Evolutionary conservation across 2,329 filamentous ascomycete species (phyloP), one percentile per base, ranked within the genome.

Genomic region (Trichoderma gracile): DNA sequence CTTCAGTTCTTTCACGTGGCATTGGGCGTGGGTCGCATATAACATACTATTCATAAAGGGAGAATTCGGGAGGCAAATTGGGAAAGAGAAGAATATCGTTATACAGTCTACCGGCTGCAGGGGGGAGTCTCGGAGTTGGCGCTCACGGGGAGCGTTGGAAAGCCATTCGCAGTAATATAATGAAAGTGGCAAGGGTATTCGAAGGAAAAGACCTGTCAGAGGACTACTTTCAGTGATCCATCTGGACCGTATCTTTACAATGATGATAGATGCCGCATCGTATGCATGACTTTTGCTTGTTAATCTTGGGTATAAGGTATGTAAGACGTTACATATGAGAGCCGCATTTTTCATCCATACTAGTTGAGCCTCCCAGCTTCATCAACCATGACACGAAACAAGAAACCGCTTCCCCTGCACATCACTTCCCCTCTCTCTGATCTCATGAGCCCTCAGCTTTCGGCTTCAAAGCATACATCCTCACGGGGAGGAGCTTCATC

Each of bases 381-480:
- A n/a, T n/a, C n/a, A n/a, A n/a, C n/a, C n/a, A n/a, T n/a, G n/a
- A n/a, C n/a, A n/a, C n/a, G n/a, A n/a, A n/a, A n/a, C n/a, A n/a
- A n/a, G n/a, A n/a, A n/a, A n/a, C n/a, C n/a, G n/a, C n/a, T n/a
- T n/a, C n/a, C n/a, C n/a, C n/a, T n/a, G n/a, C n/a, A n/a, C n/a
- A n/a, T n/a, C n/a, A n/a, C n/a, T n/a, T n/a, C n/a, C n/a, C n/a
- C n/a, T n/a, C n/a, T n/a, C n/a, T n/a, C n/a, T n/a, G n/a, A n/a
- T n/a, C 9, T 38, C 33, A 38, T 38, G 33, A 38, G 33, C 33
- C 33, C 33, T 38, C 33, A 10, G 33, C 42, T 23, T 61, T 65
- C 12, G 55, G 47, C 50, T 55, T 86, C 70, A 96, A 76, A 1
- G 91, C 93, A 77, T 93, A 97, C 75, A 89, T 89, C 70, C 86